Evolutionary conservation across 106 monocot species (phyloP), one percentile per base, ranked within the genome.

Genomic region (Dendrobium huoshanense): DNA sequence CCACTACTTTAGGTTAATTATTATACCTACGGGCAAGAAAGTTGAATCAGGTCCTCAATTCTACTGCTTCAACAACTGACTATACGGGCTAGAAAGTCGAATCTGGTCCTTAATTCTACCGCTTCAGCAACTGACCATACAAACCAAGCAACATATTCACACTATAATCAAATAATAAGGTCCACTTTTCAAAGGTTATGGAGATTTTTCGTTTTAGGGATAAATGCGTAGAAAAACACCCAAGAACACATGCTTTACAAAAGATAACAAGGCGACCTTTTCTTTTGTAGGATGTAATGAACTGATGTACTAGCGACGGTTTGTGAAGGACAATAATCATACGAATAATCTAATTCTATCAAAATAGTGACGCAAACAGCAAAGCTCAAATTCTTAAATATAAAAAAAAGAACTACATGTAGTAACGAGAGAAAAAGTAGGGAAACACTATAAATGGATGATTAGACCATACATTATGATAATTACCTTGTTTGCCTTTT

Each of bases 401-500:
- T 33, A 37, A 13, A 70, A 70, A 37, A 0, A 37, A 37, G 5
- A 37, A 33, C 2, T 24, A 33, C 33, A 29, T 70, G 70, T 13
- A 33, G 2, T 70, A 33, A 37, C 13, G 22, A 37, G 7, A 37
- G 37, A 70, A 33, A 37, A 70, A 70, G 9, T 37, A 37, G 29
- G 16, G 37, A 33, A 27, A 33, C n/a, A 11, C 15, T 70, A 70
- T n/a, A 37, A 37, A 70, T 15, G 15, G 9, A 37, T 70, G 33
- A 37, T 33, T 11, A 29, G 13, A 70, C 37, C 31, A 33, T 4
- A 0, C n/a, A 22, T 70, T 33, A 70, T 15, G 37, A 37, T 33
- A 37, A 70, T 75, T 82, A 98, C 98, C 89, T 98, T 98, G 48
- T 67, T 87, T 61, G 95, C 95, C 81, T 93, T 98, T 72, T 98